These are phyloP conservation scores for Quillaja saponaria DNA, from an alignment of 306 rosid genomes.

Conservation along the genomic window DNA sequence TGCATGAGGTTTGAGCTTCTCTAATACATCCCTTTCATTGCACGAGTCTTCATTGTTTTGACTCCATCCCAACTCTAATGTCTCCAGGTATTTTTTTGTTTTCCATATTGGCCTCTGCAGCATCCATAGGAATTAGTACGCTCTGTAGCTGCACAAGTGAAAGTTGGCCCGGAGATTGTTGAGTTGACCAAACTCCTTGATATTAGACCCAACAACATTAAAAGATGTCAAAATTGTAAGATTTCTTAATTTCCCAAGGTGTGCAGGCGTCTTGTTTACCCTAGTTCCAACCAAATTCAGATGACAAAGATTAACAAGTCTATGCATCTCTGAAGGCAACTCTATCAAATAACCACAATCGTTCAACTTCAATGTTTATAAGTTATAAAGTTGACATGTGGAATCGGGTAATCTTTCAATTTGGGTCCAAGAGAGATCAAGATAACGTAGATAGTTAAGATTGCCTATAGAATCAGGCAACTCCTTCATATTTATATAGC, in stretches of 20 bases:
- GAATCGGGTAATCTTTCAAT: conserved; percentile 11
- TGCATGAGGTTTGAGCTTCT: background rate
- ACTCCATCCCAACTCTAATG: background rate
- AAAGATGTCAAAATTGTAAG: background rate
- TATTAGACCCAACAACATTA: background rate
- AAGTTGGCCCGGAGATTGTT: background rate
- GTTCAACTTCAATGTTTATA: conserved; percentile 16
- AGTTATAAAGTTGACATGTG: conserved; percentile 1
- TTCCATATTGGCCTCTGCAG: background rate
- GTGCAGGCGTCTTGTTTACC: background rate
- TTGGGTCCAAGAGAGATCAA: background rate
- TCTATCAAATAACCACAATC: background rate
- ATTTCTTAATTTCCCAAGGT: background rate
- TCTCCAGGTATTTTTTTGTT: background rate
- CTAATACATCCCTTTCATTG: background rate
- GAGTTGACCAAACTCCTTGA: background rate
- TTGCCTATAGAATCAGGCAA: conserved; percentile 1
- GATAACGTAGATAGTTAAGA: conserved; percentile 11
- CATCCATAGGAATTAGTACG: background rate
- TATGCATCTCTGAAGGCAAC: background rate
- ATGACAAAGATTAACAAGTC: background rate
- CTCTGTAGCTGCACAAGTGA: background rate
- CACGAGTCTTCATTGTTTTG: background rate
- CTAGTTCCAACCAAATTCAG: background rate
- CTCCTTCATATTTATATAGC: background rate